These are phyloP conservation scores for Alternaria brassicae DNA, from an alignment of 2,329 filamentous ascomycete species.

Conservation along the genomic window DNA sequence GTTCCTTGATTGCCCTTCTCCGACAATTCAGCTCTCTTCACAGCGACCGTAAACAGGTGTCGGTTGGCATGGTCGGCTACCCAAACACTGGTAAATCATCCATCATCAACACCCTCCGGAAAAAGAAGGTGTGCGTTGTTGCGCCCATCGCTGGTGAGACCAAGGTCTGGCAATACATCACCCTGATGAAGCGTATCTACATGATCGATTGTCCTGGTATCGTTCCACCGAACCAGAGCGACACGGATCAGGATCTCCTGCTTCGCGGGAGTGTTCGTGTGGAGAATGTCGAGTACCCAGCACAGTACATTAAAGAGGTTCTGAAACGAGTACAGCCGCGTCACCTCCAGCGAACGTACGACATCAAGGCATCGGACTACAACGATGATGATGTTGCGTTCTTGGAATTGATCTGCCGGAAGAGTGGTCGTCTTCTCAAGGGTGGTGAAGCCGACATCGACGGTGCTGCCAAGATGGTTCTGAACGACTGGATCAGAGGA, in stretches of 20 bases:
- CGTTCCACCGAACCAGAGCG: conserved; percentile 84
- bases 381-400: conserved; percentile 77
- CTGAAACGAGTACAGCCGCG: conserved; percentile 80
- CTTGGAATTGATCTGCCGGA: conserved; percentile 84
- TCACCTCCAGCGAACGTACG: conserved; percentile 93
- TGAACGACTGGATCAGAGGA: conserved; percentile 94
- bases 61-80: conserved; percentile 85
- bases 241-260: conserved; percentile 86
- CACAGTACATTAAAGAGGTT: conserved; percentile 90
- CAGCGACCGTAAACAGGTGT: conserved; percentile 90
- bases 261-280: conserved; percentile 90
- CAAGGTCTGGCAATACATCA: conserved; percentile 98
- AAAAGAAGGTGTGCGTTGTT: conserved; percentile 92
- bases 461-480: conserved; percentile 93
- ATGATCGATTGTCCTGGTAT: conserved; percentile 97
- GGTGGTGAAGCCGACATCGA: conserved; percentile 96
- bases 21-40: conserved; percentile 93
- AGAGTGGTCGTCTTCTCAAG: conserved; percentile 83
- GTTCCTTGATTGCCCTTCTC: conserved; percentile 87
- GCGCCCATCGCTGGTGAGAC: conserved; percentile 96
- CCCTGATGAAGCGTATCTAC: conserved; percentile 91
- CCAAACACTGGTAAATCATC: conserved; percentile 96
- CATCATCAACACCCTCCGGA: conserved; percentile 94
- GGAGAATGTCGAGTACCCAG: conserved; percentile 94
- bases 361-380: conserved; percentile 80